Conservation (phyloP, 768 basidiomycete species). For the Trametes villosa region DNA sequence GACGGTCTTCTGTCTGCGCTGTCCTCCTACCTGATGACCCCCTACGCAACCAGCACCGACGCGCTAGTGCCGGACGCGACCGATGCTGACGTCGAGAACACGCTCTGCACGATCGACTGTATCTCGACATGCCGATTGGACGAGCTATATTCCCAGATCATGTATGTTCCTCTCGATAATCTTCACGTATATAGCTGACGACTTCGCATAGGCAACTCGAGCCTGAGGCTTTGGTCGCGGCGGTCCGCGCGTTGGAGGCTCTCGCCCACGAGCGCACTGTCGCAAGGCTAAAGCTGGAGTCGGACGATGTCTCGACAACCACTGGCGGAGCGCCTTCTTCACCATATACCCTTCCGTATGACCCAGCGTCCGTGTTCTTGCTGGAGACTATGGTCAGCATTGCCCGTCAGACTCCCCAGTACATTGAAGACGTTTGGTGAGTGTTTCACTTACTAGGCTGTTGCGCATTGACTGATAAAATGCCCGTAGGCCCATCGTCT, state of each 20-base stretch:
- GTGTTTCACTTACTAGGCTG: conserved; percentile 26
- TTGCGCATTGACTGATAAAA: background rate
- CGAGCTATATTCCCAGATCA: conserved; percentile 91
- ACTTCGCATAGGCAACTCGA: conserved; percentile 62
- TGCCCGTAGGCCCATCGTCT: conserved; percentile 83
- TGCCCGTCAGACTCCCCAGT: conserved; percentile 70
- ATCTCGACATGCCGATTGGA: conserved; percentile 92
- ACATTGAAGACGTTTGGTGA: conserved; percentile 90
- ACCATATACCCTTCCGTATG: conserved; percentile 76
- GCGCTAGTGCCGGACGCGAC: conserved; percentile 84
- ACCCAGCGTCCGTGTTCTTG: conserved; percentile 93
- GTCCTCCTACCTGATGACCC: conserved; percentile 96
- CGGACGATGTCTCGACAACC: conserved; percentile 55
- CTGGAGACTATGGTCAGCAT: conserved; percentile 95
- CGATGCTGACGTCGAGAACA: conserved; percentile 90
- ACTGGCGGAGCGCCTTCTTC: conserved; percentile 41
- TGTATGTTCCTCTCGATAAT: conserved; percentile 55
- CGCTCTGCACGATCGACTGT: conserved; percentile 93
- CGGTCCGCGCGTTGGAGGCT: conserved; percentile 84
- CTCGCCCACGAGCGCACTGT: conserved; percentile 90
- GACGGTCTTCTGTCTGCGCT: conserved; percentile 94
- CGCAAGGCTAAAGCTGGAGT: conserved; percentile 71
- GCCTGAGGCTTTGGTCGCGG: conserved; percentile 78
- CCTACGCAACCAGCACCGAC: conserved; percentile 80
- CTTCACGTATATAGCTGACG: background rate